Evolutionary conservation across 106 monocot species (phyloP).

Genomic region (Apostasia ramifera): DNA sequence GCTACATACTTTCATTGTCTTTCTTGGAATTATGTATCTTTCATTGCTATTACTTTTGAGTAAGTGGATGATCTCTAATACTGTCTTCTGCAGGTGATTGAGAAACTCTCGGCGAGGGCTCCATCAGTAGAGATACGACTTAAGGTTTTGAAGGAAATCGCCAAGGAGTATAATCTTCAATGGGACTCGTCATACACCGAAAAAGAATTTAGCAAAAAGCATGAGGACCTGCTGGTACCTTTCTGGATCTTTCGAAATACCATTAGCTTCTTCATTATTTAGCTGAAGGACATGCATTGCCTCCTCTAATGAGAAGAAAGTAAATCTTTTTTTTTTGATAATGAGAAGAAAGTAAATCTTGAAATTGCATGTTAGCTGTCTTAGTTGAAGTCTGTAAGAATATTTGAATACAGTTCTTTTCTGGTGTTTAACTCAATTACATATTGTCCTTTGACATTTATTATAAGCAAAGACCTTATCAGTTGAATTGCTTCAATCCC

Average conservation of each 20-base stretch:
- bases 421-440: too few species aligned
- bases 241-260: background rate
- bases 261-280: too few species aligned
- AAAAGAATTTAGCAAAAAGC: slow-evolving; percentile 69
- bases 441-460: too few species aligned
- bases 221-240: slow-evolving; percentile 90
- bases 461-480: too few species aligned
- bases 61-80: background rate
- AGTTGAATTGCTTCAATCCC: too few species aligned
- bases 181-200: slow-evolving; percentile 88
- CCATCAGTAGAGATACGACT: slow-evolving; percentile 58
- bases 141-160: slow-evolving; percentile 56
- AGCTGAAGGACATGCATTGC: too few species aligned
- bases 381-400: too few species aligned
- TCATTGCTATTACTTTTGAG: background rate
- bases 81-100: slow-evolving; percentile 60
- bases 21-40: background rate
- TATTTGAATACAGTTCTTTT: too few species aligned
- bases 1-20: background rate
- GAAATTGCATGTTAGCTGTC: too few species aligned
- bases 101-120: slow-evolving; percentile 76
- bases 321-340: too few species aligned
- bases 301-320: too few species aligned
- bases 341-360: too few species aligned
- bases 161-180: slow-evolving; percentile 54